A percentile compares a stretch with the other conserved stretches of the same genome.
Conservation (phyloP, 2,329 filamentous ascomycete species). For the Penicillium sumatraense region DNA sequence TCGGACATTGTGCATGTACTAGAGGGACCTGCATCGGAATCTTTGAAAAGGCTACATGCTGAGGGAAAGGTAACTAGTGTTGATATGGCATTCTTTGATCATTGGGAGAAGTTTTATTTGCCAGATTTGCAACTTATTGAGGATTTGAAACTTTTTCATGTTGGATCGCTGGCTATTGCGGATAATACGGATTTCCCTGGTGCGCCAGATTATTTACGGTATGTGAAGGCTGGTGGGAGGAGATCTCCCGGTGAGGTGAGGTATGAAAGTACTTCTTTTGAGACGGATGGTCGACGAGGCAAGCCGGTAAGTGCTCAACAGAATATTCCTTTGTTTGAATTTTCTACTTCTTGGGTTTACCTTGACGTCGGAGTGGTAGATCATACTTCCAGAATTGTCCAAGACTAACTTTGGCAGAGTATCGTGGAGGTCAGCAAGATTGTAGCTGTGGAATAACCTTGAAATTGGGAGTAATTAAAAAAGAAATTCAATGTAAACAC, state of each 20-base stretch:
- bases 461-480: too few relatives aligned
- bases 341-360: too few relatives aligned
- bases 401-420: constrained; percentile 16
- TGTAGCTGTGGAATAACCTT: too few relatives aligned
- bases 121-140: constrained; percentile 42
- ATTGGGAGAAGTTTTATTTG: constrained; percentile 43
- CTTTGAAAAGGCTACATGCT: constrained; percentile 30
- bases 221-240: constrained; percentile 38
- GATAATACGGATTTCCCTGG: constrained; percentile 48
- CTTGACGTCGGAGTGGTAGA: too few relatives aligned
- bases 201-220: constrained; percentile 47
- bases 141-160: constrained; percentile 35
- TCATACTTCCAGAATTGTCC: background rate
- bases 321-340: too few relatives aligned
- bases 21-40: constrained; percentile 37
- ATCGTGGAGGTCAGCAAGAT: constrained; percentile 27
- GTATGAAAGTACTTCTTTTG: constrained; percentile 30
- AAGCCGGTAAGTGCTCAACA: constrained; percentile 20
- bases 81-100: constrained; percentile 45
- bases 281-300: constrained; percentile 6
- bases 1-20: constrained; percentile 38
- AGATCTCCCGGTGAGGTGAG: constrained; percentile 17
- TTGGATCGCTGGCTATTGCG: constrained; percentile 40
- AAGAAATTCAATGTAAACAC: too few relatives aligned
- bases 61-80: constrained; percentile 34